Evolutionary conservation across 441 rosid genomes (phyloP).

Genomic region (Populus trichocarpa): DNA sequence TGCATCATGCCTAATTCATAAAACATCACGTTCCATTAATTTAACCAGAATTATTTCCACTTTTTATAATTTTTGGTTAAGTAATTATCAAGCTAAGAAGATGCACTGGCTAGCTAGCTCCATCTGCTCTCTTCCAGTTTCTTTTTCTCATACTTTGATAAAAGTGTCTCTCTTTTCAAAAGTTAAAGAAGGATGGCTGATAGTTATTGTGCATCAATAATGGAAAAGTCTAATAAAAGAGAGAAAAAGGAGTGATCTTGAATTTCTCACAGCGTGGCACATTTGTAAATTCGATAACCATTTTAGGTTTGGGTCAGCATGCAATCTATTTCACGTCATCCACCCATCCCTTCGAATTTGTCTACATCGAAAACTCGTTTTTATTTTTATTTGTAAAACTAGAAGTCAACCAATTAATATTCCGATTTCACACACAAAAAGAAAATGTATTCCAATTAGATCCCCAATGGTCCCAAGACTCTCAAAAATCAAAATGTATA

Average conservation of each 20-base stretch:
- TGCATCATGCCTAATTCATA: not conserved
- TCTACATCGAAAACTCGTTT: too few relatives aligned
- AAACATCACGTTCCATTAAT: not conserved
- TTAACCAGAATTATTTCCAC: not conserved
- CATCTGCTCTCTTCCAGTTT: not conserved
- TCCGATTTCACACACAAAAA: not conserved
- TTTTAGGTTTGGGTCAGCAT: conserved; percentile 15
- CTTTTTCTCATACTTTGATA: too few relatives aligned
- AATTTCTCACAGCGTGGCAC: not conserved
- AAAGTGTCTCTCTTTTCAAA: not conserved
- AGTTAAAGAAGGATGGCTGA: too few relatives aligned
- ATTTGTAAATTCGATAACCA: not conserved
- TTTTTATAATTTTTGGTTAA: not conserved
- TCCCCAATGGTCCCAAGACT: not conserved
- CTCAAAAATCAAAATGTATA: not conserved
- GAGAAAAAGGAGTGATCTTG: too few relatives aligned
- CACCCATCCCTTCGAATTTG: too few relatives aligned
- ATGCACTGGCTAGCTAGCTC: not conserved
- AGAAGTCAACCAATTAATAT: too few relatives aligned
- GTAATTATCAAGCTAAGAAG: not conserved
- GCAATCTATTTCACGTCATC: conserved; percentile 22
- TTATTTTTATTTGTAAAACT: too few relatives aligned
- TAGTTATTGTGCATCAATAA: not conserved
- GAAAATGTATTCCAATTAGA: too few relatives aligned
- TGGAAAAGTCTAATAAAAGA: not conserved